Evolutionary conservation across 1,284 basidiomycete genomes (phyloP).

Genomic region (Cystobasidiaceae sp.): DNA sequence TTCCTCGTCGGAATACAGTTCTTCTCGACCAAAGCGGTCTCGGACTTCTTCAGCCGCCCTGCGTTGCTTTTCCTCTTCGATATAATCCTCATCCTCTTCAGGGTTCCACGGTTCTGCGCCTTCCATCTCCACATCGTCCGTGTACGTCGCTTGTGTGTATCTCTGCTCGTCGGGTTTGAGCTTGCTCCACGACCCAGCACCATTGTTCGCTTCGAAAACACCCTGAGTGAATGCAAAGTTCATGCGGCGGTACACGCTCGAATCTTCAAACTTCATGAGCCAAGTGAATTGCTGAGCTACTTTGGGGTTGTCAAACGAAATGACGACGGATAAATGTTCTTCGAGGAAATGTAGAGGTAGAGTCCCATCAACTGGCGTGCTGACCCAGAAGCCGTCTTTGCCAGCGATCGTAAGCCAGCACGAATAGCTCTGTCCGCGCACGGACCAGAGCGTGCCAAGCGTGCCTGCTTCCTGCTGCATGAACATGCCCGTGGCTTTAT

Average conservation of each 20-base stretch:
- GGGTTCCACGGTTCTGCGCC: conserved; percentile 60
- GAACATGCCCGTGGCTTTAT: conserved; percentile 64
- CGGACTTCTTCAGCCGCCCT: conserved; percentile 53
- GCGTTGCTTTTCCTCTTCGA: conserved; percentile 51
- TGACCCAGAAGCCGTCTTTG: conserved; percentile 26
- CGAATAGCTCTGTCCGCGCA: conserved; percentile 55
- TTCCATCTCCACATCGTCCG: conserved; percentile 76
- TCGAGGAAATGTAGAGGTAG: conserved; percentile 28
- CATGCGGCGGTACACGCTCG: conserved; percentile 39
- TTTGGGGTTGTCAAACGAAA: conserved; percentile 35
- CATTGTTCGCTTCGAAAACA: conserved; percentile 58
- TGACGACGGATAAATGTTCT: conserved; percentile 36
- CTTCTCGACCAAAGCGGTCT: conserved; percentile 57
- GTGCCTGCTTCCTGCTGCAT: conserved; percentile 64
- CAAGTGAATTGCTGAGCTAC: conserved; percentile 37
- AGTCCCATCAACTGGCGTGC: conserved; percentile 21
- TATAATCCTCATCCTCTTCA: conserved; percentile 48
- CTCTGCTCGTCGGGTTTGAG: conserved; percentile 59
- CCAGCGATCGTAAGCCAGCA: conserved; percentile 54
- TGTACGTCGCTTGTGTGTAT: conserved; percentile 60
- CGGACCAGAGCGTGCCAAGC: conserved; percentile 57
- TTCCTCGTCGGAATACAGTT: no score
- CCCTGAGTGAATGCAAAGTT: conserved; percentile 67
- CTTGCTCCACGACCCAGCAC: conserved; percentile 38
- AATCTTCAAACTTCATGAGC: conserved; percentile 35